Conservation (phyloP, 169 alveolate species). For the Plasmodium gallinaceum region DNA sequence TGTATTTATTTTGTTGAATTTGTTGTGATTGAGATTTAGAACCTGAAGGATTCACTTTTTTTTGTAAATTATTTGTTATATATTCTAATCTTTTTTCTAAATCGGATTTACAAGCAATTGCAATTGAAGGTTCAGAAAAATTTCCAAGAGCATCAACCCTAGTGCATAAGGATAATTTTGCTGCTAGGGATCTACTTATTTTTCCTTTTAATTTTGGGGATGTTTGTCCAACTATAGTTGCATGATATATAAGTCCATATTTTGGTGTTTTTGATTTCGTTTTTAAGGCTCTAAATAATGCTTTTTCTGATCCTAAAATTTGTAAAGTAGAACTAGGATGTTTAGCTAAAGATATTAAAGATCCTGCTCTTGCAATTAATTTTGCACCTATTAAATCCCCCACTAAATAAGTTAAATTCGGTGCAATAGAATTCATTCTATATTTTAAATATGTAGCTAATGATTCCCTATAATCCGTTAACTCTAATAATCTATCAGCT, state of each 20-base stretch:
- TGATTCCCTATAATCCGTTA: constrained; percentile 94
- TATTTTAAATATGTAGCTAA: constrained; percentile 96
- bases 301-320: constrained; percentile 99
- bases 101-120: constrained; percentile 92
- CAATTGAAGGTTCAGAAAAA: constrained; percentile 94
- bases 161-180: constrained; percentile 98
- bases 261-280: constrained; percentile 99
- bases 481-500: constrained; percentile 96
- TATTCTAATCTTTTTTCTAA: constrained; percentile 92
- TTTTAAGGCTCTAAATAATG: constrained; percentile 98
- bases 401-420: constrained; percentile 97
- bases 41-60: constrained; percentile 4
- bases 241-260: constrained; percentile 99
- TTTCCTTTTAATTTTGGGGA: constrained; percentile 98
- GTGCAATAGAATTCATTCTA: constrained; percentile 99
- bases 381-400: constrained; percentile 99
- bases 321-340: constrained; percentile 99
- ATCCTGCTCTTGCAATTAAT: constrained; percentile 99
- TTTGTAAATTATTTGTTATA: constrained; percentile 50
- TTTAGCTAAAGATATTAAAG: constrained; percentile 97
- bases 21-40: constrained; percentile 36
- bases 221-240: constrained; percentile 98
- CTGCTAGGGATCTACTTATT: constrained; percentile 98
- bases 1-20: constrained; percentile 46
- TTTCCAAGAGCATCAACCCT: constrained; percentile 99